These are phyloP conservation scores for Papiliotrema flavescens DNA, from an alignment of 1,284 basidiomycete genomes.

Conservation along the genomic window DNA sequence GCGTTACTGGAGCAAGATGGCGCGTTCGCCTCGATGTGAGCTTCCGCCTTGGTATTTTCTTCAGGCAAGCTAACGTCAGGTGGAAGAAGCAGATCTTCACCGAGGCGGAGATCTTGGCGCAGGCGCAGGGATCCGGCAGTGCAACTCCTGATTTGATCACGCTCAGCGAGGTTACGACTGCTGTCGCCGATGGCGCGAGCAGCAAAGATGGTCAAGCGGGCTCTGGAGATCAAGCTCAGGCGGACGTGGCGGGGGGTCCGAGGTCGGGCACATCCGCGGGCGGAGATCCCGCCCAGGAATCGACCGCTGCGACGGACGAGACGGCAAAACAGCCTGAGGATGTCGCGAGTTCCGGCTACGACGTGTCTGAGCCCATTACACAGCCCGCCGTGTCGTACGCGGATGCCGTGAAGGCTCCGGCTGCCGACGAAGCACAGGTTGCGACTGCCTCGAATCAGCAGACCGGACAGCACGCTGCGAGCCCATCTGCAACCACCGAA, in stretches of 20 bases:
- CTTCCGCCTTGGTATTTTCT: background rate
- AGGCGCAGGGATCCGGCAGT: constrained; percentile 1
- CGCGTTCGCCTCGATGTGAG: constrained; percentile 42
- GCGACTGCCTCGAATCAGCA: background rate
- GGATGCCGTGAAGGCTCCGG: constrained; percentile 5
- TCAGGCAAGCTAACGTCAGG: constrained; percentile 13
- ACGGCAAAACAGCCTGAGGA: too few relatives aligned
- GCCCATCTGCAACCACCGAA: too few relatives aligned
- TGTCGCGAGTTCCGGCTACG: too few relatives aligned
- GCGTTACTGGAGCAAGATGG: constrained; percentile 63
- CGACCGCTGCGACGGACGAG: too few relatives aligned
- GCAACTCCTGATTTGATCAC: background rate
- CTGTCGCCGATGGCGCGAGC: background rate
- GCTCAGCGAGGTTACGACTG: background rate
- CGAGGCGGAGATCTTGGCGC: constrained; percentile 39
- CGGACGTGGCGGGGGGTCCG: too few relatives aligned
- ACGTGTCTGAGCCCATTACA: background rate
- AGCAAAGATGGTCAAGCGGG: too few relatives aligned
- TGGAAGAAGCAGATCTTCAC: constrained; percentile 48
- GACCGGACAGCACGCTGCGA: background rate
- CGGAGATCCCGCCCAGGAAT: too few relatives aligned
- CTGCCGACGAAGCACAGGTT: background rate
- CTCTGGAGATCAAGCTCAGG: too few relatives aligned
- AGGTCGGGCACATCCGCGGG: too few relatives aligned
- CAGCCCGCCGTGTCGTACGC: constrained; percentile 1